Evolutionary conservation across 2,329 filamentous ascomycete genomes (phyloP), one percentile per base, ranked within the genome.

Genomic region (Ophiostoma quercus): DNA sequence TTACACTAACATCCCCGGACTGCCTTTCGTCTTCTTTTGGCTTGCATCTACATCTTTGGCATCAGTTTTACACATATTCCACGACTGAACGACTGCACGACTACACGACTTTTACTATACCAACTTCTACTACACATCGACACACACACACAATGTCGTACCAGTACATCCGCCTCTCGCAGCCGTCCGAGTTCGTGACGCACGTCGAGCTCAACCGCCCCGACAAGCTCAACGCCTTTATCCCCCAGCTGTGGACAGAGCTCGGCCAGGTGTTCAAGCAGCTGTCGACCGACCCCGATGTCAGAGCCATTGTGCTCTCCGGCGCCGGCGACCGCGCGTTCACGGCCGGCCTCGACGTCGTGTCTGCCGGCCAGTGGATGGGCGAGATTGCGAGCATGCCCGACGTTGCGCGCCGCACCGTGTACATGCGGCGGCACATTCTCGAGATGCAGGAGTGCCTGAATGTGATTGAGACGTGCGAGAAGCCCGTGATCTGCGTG

Each of bases 141-240:
- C 66, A 41, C 16, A 14, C 5, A 47, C n/a, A n/a, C 43, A 67
- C 74, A 60, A 72, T 74, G 71, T 37, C 72, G 6, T 71, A 70
- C 83, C 96, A 73, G 65, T 68, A 72, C 47, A 8, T 74, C 22
- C 65, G 66, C 68, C 51, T 74, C 74, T 87, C 85, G n/a, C 88
- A 88, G 60, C 92, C 93, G 0, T 76, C 81, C 51, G 84, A 89
- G 76, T 88, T 88, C 81, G 89, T 97, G 67, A 91, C 89, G n/a
- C 92, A 96, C 78, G 90, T 98, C 71, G 90, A 97, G 80, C 96
- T 96, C 80, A 94, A 96, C 82, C 87, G 94, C 1, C 88, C 94
- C 1, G 80, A 87, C 74, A 97, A 96, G 82, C 82, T 97, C 78
- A 98, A 98, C 79, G 88, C 94, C 73, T 97, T 97, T 79, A 85